phyloP scores from a whole-genome alignment of 192 early-diverging fungal species.

The Coemansia sp. region DNA sequence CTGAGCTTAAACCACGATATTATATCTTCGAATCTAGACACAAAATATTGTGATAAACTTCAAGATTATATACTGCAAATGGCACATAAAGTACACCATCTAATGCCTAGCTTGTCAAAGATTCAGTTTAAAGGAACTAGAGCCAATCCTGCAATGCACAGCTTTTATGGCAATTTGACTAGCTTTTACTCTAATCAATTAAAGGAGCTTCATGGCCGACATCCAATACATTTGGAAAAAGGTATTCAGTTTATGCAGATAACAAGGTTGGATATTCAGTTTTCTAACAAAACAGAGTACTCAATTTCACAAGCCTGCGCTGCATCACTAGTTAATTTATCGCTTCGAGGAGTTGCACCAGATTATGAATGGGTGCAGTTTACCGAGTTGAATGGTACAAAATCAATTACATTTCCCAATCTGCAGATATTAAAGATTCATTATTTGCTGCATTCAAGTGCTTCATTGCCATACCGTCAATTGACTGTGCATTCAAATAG shows the following conservation, averaged over 20 bases:
- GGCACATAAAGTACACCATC: neutral
- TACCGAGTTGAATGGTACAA: neutral
- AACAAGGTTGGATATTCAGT: conserved; percentile 1
- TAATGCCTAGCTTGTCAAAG: neutral
- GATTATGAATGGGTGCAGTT: neutral
- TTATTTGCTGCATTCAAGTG: neutral
- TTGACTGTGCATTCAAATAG: neutral
- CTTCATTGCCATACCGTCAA: neutral
- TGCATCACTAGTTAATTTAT: neutral
- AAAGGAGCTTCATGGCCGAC: neutral
- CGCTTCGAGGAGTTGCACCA: conserved; percentile 3
- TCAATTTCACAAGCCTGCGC: conserved; percentile 5
- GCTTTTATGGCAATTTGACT: conserved; percentile 3
- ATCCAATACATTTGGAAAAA: neutral
- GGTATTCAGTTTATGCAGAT: neutral
- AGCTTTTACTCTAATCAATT: neutral
- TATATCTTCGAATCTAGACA: neutral
- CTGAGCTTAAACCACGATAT: conserved; percentile 4
- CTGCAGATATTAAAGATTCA: neutral
- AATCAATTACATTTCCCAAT: neutral
- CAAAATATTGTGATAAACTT: too few relatives aligned
- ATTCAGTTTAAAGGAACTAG: conserved; percentile 4
- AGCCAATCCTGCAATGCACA: neutral
- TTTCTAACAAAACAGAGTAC: neutral
- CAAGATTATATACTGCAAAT: neutral